Conservation (phyloP, 495 filamentous ascomycete genomes). For the Chaetomium tenue region DNA sequence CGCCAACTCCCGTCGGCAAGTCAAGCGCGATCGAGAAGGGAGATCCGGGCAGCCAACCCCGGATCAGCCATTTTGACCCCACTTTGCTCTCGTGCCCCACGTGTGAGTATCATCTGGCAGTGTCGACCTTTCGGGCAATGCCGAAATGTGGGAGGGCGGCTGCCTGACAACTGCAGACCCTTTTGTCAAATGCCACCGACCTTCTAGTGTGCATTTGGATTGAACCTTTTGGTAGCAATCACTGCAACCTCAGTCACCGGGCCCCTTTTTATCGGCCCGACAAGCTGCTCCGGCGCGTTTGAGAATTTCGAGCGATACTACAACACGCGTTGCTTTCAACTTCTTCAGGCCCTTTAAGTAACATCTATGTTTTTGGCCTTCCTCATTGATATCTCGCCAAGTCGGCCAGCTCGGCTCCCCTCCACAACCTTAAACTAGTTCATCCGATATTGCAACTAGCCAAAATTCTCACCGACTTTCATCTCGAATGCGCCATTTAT, state of each 20-base stretch:
- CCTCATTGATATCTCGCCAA: background rate
- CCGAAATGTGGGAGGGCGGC: background rate
- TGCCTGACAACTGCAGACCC: conserved; percentile 4
- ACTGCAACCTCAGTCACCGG: conserved; percentile 13
- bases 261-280: conserved; percentile 7
- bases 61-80: conserved; percentile 4
- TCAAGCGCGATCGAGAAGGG: background rate
- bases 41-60: conserved; percentile 1
- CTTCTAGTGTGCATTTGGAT: background rate
- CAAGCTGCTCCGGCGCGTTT: background rate
- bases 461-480: too few relatives aligned
- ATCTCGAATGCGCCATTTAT: too few relatives aligned
- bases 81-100: background rate
- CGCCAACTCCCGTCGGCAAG: conserved; percentile 7
- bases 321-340: background rate
- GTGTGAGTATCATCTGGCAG: conserved; percentile 11
- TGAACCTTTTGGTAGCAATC: background rate
- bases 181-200: background rate
- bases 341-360: too few relatives aligned
- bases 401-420: background rate
- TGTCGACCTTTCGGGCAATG: too few relatives aligned
- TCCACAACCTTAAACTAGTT: background rate
- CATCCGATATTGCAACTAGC: background rate
- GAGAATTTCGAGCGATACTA: background rate
- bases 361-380: background rate